Evolutionary conservation across 345 rosid genomes (phyloP), one percentile per base, ranked within the genome.

Genomic region (Clausena lansium): DNA sequence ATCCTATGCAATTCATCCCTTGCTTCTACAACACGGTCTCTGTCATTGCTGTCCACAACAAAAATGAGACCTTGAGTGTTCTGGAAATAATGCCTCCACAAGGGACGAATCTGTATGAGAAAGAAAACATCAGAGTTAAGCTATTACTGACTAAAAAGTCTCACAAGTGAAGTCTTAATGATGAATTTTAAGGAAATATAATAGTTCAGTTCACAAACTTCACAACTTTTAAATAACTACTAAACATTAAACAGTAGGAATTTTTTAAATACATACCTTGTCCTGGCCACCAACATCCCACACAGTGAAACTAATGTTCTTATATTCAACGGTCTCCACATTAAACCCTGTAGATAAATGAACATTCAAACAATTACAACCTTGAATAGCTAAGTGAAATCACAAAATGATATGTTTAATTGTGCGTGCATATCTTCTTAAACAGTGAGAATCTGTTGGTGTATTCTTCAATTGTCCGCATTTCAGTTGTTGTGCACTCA

Each of bases 271-370:
- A 15, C 75, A 81, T 76, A 93, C 96, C 96, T 90, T 91, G 88
- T 91, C 97, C 83, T 92, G 95, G 70, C 97, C 98, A 27, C 97
- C 98, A 22, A 94, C 97, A 89, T 94, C 98, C 97, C 95, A 94
- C 62, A 94, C 98, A 0, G 98, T 94, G 88, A 94, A 94, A 87
- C 94, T 92, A 81, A 94, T 92, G 89, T 94, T 92, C 75, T 92
- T 94, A 84, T 92, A 92, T 71, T 92, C 97, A 75, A 94, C 94
- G 0, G 95, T 94, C 84, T 92, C 97, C 86, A 92, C 97, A 77
- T 93, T 92, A 83, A 94, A 91, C 65, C 98, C 98, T 93, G 85
- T 61, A 78, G 4, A 41, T 24, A 64, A 66, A 38, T 20, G 10
- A 61, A 22, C 25, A 5, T 55, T 20, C 1, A 47, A 17, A 68